Percentiles rank a stretch among this genome's conserved stretches.
Conservation (phyloP, 768 basidiomycete species). For the Suillus americanus region DNA sequence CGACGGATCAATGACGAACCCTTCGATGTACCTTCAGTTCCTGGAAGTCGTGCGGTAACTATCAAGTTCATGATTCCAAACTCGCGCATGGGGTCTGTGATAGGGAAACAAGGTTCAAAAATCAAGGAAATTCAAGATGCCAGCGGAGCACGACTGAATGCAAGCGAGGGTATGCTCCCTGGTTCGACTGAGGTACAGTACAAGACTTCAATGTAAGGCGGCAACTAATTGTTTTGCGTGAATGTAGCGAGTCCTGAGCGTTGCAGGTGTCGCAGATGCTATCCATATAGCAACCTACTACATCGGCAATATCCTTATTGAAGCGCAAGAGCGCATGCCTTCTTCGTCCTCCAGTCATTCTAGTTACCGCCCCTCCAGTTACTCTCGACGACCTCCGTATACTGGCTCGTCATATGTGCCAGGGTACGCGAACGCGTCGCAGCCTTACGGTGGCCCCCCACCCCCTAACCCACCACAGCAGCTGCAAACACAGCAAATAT, state of each 20-base stretch:
- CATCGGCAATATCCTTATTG: constrained; percentile 96
- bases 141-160: constrained; percentile 92
- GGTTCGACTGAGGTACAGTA: constrained; percentile 93
- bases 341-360: constrained; percentile 55
- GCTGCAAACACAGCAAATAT: constrained; percentile 96
- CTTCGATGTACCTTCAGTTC: constrained; percentile 95
- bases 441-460: constrained; percentile 43
- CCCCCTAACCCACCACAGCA: constrained; percentile 67
- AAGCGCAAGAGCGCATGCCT: constrained; percentile 84
- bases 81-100: constrained; percentile 98
- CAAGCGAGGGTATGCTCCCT: constrained; percentile 97
- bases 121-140: constrained; percentile 99
- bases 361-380: constrained; percentile 66
- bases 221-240: constrained; percentile 17
- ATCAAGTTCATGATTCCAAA: constrained; percentile 99
- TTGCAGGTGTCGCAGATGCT: constrained; percentile 97
- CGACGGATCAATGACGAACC: constrained; percentile 99
- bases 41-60: constrained; percentile 96
- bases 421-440: constrained; percentile 48
- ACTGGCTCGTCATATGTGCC: constrained; percentile 69
- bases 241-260: constrained; percentile 88
- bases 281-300: constrained; percentile 99
- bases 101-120: constrained; percentile 96
- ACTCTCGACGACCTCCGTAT: constrained; percentile 47
- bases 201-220: neutral